Base-by-base conservation (phyloP, 306 rosid genomes). In the Lagenaria siceraria region DNA sequence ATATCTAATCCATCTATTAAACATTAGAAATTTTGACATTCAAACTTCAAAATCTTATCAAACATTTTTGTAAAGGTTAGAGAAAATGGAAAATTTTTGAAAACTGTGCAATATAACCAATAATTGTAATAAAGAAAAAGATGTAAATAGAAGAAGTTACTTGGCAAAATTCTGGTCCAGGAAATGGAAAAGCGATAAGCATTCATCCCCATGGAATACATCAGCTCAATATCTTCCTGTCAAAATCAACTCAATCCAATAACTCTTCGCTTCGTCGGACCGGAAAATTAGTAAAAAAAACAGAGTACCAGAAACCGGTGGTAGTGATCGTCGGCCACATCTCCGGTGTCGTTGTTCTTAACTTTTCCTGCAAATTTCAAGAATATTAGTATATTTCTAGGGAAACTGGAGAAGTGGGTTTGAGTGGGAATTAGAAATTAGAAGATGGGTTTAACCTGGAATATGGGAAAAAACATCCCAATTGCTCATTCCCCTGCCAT, bases 311-410 rank as follows among this genome's bases (percentile, higher is more conserved):
- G 9, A 70, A 79, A 91, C 7, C 84, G 92, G 83, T 89, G 92
- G 85, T 91, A 91, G 78, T 91, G 88, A 69, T 91, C 92, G 65
- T 82, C 86, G 33, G 93, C 90, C 74, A 85, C 61, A 63, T 91
- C 93, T n/a, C 92, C 97, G 75, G 77, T 87, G 40, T 87, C 92
- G 38, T 78, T 76, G 73, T 83, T 79, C 4, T 3, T 56, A 1
- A 86, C 70, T 8, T 81, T 91, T 35, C 92, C 93, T 87, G 92
- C 18, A 65, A 69, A 79, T 46, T 46, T 48, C 3, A 11, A 33
- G 27, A 19, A 19, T 18, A 15, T 43, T 7, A 40, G 10, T 2
- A 8, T 6, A 40, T 3, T 43, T 43, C 6, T 43, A 43, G 14
- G 49, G 12, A 43, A 10, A 43, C 2, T 3, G 15, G 24, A 6